phyloP scores from a whole-genome alignment of 2,329 filamentous ascomycete species.

The Paecilomyces sp. region DNA sequence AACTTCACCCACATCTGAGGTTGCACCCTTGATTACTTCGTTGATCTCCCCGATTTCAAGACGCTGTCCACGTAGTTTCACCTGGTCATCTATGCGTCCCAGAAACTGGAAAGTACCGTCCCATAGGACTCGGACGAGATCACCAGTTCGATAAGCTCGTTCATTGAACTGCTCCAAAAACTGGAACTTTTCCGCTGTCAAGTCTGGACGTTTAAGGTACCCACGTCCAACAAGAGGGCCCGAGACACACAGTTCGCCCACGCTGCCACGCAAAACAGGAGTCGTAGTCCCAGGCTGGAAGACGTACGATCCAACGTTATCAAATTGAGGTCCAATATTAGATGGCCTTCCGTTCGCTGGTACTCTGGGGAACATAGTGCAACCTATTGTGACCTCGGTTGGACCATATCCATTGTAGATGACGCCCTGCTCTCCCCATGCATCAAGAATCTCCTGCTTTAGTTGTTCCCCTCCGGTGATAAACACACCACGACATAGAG shows the following conservation, averaged over 20 bases:
- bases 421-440: slow-evolving; percentile 70
- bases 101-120: slow-evolving; percentile 82
- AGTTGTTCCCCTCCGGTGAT: slow-evolving; percentile 87
- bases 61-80: slow-evolving; percentile 83
- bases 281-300: slow-evolving; percentile 60
- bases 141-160: slow-evolving; percentile 77
- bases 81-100: slow-evolving; percentile 81
- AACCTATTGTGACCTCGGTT: slow-evolving; percentile 87
- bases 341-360: slow-evolving; percentile 70
- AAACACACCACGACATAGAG: slow-evolving; percentile 73
- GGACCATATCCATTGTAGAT: slow-evolving; percentile 93
- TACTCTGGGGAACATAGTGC: slow-evolving; percentile 82
- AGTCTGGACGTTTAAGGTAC: slow-evolving; percentile 72
- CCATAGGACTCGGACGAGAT: slow-evolving; percentile 73
- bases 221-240: slow-evolving; percentile 83
- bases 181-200: slow-evolving; percentile 72
- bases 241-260: slow-evolving; percentile 84
- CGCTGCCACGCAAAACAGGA: slow-evolving; percentile 67
- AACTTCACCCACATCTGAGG: slow-evolving; percentile 56
- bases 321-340: slow-evolving; percentile 81
- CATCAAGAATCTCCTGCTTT: slow-evolving; percentile 80
- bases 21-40: slow-evolving; percentile 62
- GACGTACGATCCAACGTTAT: slow-evolving; percentile 80
- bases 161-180: slow-evolving; percentile 50
- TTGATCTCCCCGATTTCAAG: slow-evolving; percentile 91